phyloP scores from a whole-genome alignment of 768 basidiomycete species.

The Omphalotus guepiniiformis region DNA sequence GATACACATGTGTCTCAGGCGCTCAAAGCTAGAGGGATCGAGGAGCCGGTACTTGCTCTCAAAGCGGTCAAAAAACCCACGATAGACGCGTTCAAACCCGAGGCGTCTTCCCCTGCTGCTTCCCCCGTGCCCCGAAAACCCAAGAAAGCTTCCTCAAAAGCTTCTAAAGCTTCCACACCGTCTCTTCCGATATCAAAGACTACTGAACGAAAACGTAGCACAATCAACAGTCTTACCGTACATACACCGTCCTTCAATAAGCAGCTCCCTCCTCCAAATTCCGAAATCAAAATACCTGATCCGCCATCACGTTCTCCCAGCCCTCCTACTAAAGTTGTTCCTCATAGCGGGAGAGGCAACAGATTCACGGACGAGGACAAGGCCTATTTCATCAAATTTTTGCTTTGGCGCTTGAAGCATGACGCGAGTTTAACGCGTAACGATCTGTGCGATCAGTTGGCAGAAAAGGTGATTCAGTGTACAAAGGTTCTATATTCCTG shows the following conservation, averaged over 20 bases:
- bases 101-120: constrained; percentile 19
- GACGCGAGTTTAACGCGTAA: constrained; percentile 49
- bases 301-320: constrained; percentile 69
- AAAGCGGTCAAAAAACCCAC: constrained; percentile 39
- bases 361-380: constrained; percentile 66
- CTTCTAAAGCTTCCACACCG: not conserved
- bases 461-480: constrained; percentile 45
- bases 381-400: constrained; percentile 61
- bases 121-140: constrained; percentile 20
- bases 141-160: constrained; percentile 15
- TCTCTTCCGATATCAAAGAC: constrained; percentile 11
- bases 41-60: constrained; percentile 21
- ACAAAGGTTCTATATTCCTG: not conserved
- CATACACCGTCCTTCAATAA: constrained; percentile 42
- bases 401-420: constrained; percentile 54
- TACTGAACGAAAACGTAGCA: constrained; percentile 41
- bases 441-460: constrained; percentile 51
- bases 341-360: constrained; percentile 46
- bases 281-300: constrained; percentile 53
- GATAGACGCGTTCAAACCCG: constrained; percentile 34
- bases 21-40: constrained; percentile 19
- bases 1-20: constrained; percentile 35
- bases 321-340: constrained; percentile 51
- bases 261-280: constrained; percentile 56
- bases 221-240: constrained; percentile 59